Evolutionary conservation across 441 rosid genomes (phyloP).

Genomic region (Gossypium davidsonii): DNA sequence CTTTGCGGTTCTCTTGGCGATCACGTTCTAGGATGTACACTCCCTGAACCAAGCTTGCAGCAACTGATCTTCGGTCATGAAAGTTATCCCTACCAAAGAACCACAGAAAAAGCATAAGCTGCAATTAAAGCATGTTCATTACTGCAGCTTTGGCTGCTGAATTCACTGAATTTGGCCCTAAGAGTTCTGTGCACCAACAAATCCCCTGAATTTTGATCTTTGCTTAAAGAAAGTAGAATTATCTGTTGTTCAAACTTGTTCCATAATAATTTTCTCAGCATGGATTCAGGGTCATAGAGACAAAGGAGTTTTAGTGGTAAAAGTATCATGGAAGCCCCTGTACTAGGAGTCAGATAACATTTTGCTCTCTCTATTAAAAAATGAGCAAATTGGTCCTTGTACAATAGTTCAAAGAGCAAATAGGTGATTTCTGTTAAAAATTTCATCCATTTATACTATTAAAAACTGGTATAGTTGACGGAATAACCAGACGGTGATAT

Average conservation of each 20-base stretch:
- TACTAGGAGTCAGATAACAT: too few species aligned
- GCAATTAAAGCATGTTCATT: too few species aligned
- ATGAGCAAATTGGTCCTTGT: too few species aligned
- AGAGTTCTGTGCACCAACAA: background rate
- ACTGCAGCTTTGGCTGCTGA: background rate
- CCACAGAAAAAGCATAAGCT: background rate
- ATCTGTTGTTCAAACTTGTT: background rate
- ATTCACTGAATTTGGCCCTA: background rate
- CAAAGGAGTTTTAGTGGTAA: background rate
- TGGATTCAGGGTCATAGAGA: background rate
- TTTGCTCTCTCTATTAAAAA: too few species aligned
- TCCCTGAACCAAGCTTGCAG: slow-evolving; percentile 47
- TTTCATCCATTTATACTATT: too few species aligned
- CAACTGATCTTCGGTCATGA: slow-evolving; percentile 37
- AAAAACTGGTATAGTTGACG: too few species aligned
- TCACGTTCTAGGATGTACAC: slow-evolving; percentile 41
- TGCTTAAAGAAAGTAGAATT: background rate
- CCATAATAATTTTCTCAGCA: background rate
- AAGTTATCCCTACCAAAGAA: slow-evolving; percentile 31
- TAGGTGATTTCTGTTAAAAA: too few species aligned
- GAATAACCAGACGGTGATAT: too few species aligned
- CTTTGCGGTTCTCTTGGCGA: slow-evolving; percentile 36
- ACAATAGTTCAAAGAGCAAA: too few species aligned
- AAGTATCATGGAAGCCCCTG: too few species aligned
- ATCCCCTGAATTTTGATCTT: background rate